Conservation (phyloP, 1,284 basidiomycete genomes). For the Tilletia indica region DNA sequence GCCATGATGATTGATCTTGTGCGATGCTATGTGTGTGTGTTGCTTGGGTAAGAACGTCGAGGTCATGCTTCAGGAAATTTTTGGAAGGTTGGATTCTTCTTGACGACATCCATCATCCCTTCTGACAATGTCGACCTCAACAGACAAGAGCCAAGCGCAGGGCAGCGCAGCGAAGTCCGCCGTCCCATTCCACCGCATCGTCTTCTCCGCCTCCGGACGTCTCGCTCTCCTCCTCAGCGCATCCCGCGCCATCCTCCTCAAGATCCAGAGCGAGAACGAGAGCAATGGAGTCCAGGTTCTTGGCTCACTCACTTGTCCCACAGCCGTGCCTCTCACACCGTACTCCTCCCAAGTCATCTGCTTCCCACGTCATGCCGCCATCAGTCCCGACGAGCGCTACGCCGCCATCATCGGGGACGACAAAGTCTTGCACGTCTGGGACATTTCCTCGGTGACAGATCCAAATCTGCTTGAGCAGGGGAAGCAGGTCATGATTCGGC, state of each 20-base stretch:
- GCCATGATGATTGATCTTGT: background rate
- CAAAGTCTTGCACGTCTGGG: slow-evolving; percentile 48
- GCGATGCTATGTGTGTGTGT: background rate
- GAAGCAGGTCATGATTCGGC: slow-evolving; percentile 38
- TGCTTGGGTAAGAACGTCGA: background rate
- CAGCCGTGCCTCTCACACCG: background rate
- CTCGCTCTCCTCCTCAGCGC: slow-evolving; percentile 13
- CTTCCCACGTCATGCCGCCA: slow-evolving; percentile 10
- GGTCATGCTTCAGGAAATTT: background rate
- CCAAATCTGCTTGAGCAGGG: slow-evolving; percentile 30
- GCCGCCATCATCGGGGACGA: slow-evolving; percentile 49
- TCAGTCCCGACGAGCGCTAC: background rate
- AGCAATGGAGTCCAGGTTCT: background rate
- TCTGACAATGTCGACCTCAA: background rate
- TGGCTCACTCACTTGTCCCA: background rate
- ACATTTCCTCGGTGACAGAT: slow-evolving; percentile 18
- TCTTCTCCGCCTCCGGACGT: background rate
- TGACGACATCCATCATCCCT: slow-evolving; percentile 7
- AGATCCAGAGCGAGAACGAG: background rate
- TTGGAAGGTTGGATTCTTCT: background rate
- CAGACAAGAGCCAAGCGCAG: background rate
- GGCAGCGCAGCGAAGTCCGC: background rate
- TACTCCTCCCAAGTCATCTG: slow-evolving; percentile 8
- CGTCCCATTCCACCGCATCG: slow-evolving; percentile 5
- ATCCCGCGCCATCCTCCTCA: background rate